Percentiles rank a stretch among this genome's conserved stretches.
These are phyloP conservation scores for Arabis alpina DNA, from an alignment of 345 rosid species.

Conservation along the genomic window DNA sequence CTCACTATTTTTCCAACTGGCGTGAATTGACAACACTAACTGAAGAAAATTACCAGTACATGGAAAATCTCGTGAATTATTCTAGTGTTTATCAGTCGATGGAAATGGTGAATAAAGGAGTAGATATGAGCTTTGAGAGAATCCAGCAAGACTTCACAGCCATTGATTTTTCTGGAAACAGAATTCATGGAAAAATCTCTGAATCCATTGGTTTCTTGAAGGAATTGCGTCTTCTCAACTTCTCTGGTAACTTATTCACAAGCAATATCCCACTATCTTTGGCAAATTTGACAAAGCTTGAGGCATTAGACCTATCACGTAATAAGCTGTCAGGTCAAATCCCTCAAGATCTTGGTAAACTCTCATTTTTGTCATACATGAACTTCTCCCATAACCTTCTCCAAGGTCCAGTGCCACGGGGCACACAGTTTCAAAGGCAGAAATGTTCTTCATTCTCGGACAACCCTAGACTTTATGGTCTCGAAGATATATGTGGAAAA, in stretches of 20 bases:
- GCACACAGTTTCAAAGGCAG: conserved; percentile 33
- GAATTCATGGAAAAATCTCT: background rate
- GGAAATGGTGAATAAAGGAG: conserved; percentile 29
- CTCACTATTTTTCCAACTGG: conserved; percentile 1
- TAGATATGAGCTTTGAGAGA: conserved; percentile 2
- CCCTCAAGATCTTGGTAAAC: conserved; percentile 15
- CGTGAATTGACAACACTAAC: background rate
- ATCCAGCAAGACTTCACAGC: conserved; percentile 16
- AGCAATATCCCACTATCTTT: background rate
- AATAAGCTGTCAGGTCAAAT: conserved; percentile 22
- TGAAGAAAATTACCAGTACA: too few relatives aligned
- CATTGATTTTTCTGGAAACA: conserved; percentile 16
- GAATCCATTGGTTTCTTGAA: background rate
- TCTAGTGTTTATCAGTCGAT: background rate
- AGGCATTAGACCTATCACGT: conserved; percentile 2
- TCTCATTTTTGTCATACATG: conserved; percentile 13
- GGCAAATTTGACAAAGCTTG: conserved; percentile 6
- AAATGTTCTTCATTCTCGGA: conserved; percentile 4
- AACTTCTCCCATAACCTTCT: conserved; percentile 31
- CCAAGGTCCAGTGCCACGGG: conserved; percentile 23
- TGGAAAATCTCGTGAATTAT: too few relatives aligned
- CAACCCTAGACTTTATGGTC: background rate
- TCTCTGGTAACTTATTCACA: conserved; percentile 19
- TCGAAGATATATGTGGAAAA: conserved; percentile 2
- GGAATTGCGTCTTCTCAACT: conserved; percentile 18